Conservation (phyloP, 176 grass and related monocot genomes). For the Aegilops speltoides region DNA sequence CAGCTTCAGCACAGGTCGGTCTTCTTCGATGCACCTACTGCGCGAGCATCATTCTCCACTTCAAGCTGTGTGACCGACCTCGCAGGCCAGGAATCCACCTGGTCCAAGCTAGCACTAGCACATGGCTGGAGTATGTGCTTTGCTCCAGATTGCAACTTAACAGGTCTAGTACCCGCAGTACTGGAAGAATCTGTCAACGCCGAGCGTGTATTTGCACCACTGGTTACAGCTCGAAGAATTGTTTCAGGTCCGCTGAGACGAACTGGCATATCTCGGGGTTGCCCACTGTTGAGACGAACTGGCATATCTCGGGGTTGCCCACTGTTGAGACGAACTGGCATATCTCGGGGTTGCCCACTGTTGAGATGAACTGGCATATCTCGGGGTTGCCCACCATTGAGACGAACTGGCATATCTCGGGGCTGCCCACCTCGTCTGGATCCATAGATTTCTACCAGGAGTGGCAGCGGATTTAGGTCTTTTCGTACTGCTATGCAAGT, state of each 20-base stretch:
- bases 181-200: constrained; percentile 8
- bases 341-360: constrained; percentile 19
- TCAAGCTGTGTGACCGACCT: constrained; percentile 34
- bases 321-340: background rate
- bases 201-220: background rate
- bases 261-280: background rate
- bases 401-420: constrained; percentile 2
- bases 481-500: constrained; percentile 23
- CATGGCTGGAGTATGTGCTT: constrained; percentile 51
- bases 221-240: constrained; percentile 10
- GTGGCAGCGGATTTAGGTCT: background rate
- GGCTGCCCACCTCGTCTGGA: constrained; percentile 18
- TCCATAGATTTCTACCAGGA: constrained; percentile 13
- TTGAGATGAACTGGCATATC: constrained; percentile 5
- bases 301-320: background rate
- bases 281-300: background rate
- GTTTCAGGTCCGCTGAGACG: constrained; percentile 6
- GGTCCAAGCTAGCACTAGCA: constrained; percentile 28
- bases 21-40: constrained; percentile 16
- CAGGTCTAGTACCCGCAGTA: constrained; percentile 31
- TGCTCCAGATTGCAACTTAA: constrained; percentile 52
- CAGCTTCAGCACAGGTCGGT: constrained; percentile 17
- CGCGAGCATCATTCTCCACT: constrained; percentile 22
- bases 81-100: constrained; percentile 38
- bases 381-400: constrained; percentile 7